Evolutionary conservation across 331 rosid species (phyloP), one percentile per base, ranked within the genome.

Genomic region (Malus hybrid): DNA sequence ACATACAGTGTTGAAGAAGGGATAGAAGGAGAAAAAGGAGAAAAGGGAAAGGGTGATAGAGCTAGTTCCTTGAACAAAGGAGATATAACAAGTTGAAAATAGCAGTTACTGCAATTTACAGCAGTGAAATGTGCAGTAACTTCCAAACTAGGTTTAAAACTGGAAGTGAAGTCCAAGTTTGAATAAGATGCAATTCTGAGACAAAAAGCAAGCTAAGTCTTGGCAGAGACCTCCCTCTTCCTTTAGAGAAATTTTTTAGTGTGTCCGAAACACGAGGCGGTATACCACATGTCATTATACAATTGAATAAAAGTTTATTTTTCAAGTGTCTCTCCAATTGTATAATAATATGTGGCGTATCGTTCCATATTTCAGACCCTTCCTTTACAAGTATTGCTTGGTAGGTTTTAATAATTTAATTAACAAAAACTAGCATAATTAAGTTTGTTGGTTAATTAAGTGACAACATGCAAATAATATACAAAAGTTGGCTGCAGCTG

Each of bases 141-240:
- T 56, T 55, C 65, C n/a, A 20, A 5, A 19, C 15, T 5, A 24
- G 28, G 61, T 48, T 28, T 48, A 61, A 57, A 59, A 39, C 34
- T 52, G 57, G 69, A 79, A 72, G 77, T 65, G 65, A 64, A 71
- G 70, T 59, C 73, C 62, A 65, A 55, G 62, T 66, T 39, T 72
- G 27, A 55, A 55, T n/a, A 69, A 29, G 18, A 36, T 76, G 46
- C 36, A 67, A 76, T 76, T 63, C 73, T 33, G 11, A n/a, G 29
- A 74, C 29, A 29, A 39, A 28, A 76, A 27, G 34, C 33, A 61
- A 27, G 36, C 19, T 9, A 57, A 57, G 63, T 57, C 29, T 59
- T 11, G 64, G 10, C 4, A 59, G 64, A 4, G 12, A 59, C 28
- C 29, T 59, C 36, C 11, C 34, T 24, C 34, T 27, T 16, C 22